Conservation (phyloP, 306 rosid species). For the Crataegus laevigata region DNA sequence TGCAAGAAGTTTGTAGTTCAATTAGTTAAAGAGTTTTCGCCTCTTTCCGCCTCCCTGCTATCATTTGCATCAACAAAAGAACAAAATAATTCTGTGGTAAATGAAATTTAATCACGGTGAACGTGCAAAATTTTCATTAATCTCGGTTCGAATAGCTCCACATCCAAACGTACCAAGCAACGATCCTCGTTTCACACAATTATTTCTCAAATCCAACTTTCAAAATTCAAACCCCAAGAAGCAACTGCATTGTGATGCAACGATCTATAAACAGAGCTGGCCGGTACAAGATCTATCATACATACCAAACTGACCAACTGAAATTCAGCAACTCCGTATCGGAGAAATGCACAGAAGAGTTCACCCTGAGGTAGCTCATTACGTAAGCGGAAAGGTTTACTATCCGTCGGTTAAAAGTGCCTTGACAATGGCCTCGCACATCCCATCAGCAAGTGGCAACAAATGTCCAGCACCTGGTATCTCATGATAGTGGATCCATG, state of each 20-base stretch:
- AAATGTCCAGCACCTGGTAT: slow-evolving; percentile 67
- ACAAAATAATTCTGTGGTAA: background rate
- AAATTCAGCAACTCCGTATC: slow-evolving; percentile 8
- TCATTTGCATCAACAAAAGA: background rate
- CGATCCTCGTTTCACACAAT: background rate
- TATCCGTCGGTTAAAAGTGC: slow-evolving; percentile 35
- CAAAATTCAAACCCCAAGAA: background rate
- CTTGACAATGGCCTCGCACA: slow-evolving; percentile 40
- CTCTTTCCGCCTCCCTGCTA: background rate
- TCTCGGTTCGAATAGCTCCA: background rate
- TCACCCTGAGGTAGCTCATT: slow-evolving; percentile 9
- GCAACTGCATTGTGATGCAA: slow-evolving; percentile 13
- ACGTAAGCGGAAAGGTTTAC: slow-evolving; percentile 13
- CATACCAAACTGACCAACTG: slow-evolving; percentile 10
- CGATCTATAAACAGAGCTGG: background rate
- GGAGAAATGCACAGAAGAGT: slow-evolving; percentile 11
- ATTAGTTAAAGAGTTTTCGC: background rate
- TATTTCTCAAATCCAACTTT: background rate
- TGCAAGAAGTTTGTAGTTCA: background rate
- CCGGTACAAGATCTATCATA: slow-evolving; percentile 6
- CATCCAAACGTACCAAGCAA: background rate
- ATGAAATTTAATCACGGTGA: background rate
- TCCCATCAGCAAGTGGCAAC: slow-evolving; percentile 43
- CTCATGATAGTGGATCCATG: slow-evolving; percentile 86
- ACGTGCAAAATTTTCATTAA: background rate